Conservation (phyloP, 768 basidiomycete genomes). For the Pulveroboletus sp. region DNA sequence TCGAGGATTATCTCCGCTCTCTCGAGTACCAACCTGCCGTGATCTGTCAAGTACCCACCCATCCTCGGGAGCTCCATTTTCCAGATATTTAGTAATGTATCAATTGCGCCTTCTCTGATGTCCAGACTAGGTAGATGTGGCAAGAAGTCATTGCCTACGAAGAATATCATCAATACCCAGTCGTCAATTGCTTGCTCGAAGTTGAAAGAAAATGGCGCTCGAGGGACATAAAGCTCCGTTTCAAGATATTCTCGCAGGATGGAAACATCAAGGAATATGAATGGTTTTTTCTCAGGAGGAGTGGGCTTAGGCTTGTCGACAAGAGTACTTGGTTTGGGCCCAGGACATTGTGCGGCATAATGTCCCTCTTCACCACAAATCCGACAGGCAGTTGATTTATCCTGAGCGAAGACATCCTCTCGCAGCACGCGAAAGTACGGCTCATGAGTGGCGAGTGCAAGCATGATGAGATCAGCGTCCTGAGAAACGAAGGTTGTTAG, state of each 20-base stretch:
- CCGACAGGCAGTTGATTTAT: constrained; percentile 75
- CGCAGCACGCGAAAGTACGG: constrained; percentile 96
- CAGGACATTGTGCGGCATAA: constrained; percentile 92
- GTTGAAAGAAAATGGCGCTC: constrained; percentile 78
- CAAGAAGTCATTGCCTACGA: constrained; percentile 97
- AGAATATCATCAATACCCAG: constrained; percentile 99
- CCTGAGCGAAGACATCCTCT: constrained; percentile 95
- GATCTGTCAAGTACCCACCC: constrained; percentile 96
- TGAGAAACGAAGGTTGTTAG: constrained; percentile 29
- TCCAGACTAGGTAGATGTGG: constrained; percentile 97
- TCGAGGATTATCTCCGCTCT: constrained; percentile 93
- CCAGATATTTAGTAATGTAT: constrained; percentile 95
- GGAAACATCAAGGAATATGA: constrained; percentile 98
- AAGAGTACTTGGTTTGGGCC: constrained; percentile 60
- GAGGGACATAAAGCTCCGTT: constrained; percentile 85
- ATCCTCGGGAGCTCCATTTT: constrained; percentile 87
- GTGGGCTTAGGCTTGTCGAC: constrained; percentile 36
- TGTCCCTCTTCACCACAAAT: constrained; percentile 95
- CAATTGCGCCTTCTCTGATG: constrained; percentile 98
- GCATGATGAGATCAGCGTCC: constrained; percentile 99
- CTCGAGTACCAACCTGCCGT: constrained; percentile 80
- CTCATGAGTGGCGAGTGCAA: constrained; percentile 95
- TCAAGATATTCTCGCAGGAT: constrained; percentile 96
- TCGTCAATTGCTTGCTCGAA: constrained; percentile 98
- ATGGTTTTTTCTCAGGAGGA: constrained; percentile 76